phyloP scores from a whole-genome alignment of 495 filamentous ascomycete genomes.

The Penicillium ochrochloron region DNA sequence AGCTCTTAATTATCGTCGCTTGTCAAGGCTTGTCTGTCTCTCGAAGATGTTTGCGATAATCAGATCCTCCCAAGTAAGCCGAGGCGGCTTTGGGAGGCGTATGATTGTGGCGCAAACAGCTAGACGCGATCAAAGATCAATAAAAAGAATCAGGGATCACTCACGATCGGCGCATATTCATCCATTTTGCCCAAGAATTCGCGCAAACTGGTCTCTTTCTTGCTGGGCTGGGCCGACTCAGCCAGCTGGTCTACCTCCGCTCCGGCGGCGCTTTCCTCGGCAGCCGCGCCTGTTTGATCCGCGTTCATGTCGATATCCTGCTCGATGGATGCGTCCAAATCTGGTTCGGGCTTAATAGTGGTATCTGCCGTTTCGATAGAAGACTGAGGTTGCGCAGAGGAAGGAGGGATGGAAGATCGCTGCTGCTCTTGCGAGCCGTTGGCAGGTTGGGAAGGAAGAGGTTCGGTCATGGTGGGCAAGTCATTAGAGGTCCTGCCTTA shows the following conservation, averaged over 20 bases:
- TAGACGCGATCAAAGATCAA: not conserved
- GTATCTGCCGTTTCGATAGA: conserved; percentile 17
- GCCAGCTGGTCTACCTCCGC: conserved; percentile 38
- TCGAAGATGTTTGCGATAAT: not conserved
- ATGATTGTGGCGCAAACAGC: not conserved
- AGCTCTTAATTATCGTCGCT: conserved; percentile 13
- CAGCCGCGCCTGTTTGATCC: conserved; percentile 26
- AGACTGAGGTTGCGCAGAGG: conserved; percentile 9
- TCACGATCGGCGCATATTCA: conserved; percentile 95
- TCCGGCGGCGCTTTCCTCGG: conserved; percentile 21
- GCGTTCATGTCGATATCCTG: conserved; percentile 51
- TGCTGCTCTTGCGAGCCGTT: conserved; percentile 30
- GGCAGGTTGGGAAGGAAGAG: conserved; percentile 13
- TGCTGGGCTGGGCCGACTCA: conserved; percentile 60
- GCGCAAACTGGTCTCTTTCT: conserved; percentile 87
- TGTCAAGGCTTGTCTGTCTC: no score
- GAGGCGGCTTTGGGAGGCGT: not conserved
- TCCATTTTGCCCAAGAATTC: conserved; percentile 97
- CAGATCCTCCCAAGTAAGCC: not conserved
- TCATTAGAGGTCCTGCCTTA: conserved; percentile 8
- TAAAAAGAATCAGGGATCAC: conserved; percentile 32
- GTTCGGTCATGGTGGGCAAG: conserved; percentile 28
- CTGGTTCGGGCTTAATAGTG: conserved; percentile 39
- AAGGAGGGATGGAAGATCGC: conserved; percentile 13
- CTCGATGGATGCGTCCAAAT: conserved; percentile 46